Conservation (phyloP, 148 eudicot species). For the Spergularia marina region DNA sequence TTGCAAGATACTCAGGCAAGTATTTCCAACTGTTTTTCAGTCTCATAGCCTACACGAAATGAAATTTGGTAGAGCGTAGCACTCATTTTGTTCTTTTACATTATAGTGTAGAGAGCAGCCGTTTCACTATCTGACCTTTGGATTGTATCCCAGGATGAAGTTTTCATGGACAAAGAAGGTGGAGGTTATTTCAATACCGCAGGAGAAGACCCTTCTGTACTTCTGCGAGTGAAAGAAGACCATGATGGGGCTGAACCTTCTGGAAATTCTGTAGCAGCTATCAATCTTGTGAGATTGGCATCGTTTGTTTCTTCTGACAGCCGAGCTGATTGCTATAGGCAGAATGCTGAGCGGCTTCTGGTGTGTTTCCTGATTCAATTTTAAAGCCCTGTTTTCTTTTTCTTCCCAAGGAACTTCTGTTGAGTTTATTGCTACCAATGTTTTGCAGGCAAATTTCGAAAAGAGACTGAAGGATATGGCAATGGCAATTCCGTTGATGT, state of each 20-base stretch:
- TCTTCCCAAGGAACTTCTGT: background rate
- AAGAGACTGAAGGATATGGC: constrained; percentile 65
- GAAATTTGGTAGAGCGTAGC: background rate
- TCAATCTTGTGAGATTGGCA: constrained; percentile 73
- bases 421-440: background rate
- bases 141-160: constrained; percentile 58
- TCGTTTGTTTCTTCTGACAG: constrained; percentile 45
- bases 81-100: too few species aligned
- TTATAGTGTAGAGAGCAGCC: too few species aligned
- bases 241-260: constrained; percentile 98
- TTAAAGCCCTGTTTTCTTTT: background rate
- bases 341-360: constrained; percentile 70
- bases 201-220: constrained; percentile 89
- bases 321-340: constrained; percentile 50
- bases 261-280: constrained; percentile 84
- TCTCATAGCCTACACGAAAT: background rate
- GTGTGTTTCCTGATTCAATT: constrained; percentile 27
- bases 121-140: too few species aligned
- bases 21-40: background rate
- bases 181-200: constrained; percentile 91
- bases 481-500: constrained; percentile 92
- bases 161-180: constrained; percentile 81
- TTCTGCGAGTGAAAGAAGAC: constrained; percentile 93
- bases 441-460: constrained; percentile 71
- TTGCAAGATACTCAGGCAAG: constrained; percentile 84